phyloP scores from a whole-genome alignment of 495 filamentous ascomycete species.

The Penicillium maclennaniae region DNA sequence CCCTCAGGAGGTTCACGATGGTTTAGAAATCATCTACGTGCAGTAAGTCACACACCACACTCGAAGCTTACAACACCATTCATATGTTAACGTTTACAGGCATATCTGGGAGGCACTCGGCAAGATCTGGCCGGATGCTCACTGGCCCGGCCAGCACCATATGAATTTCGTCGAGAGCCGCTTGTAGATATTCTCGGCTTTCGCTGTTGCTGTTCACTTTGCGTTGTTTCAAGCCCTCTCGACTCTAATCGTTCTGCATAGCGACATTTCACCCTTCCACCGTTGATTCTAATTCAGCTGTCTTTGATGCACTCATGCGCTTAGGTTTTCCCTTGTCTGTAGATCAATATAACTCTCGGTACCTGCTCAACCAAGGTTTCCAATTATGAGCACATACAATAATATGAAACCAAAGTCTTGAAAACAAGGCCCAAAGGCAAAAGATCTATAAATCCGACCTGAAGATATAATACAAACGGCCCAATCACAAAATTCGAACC shows the following conservation, averaged over 20 bases:
- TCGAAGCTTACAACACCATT: neutral
- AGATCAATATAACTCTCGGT: slow-evolving; percentile 6
- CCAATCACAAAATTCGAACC: neutral
- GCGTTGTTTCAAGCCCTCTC: slow-evolving; percentile 2
- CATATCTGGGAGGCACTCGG: slow-evolving; percentile 88
- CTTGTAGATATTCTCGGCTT: slow-evolving; percentile 34
- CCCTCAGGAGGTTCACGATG: slow-evolving; percentile 83
- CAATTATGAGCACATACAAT: neutral
- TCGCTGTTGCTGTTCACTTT: neutral
- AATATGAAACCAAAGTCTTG: neutral
- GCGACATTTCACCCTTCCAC: slow-evolving; percentile 15
- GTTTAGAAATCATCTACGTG: slow-evolving; percentile 84
- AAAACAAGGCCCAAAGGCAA: neutral
- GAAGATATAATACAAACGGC: slow-evolving; percentile 12
- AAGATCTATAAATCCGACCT: slow-evolving; percentile 6
- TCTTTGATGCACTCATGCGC: slow-evolving; percentile 6
- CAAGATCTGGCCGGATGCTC: slow-evolving; percentile 77
- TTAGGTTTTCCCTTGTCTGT: slow-evolving; percentile 9
- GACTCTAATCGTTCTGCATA: slow-evolving; percentile 23
- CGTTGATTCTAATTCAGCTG: slow-evolving; percentile 10
- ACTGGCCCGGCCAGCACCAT: slow-evolving; percentile 70
- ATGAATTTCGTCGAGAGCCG: slow-evolving; percentile 60
- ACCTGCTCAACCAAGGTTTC: neutral
- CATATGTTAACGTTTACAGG: slow-evolving; percentile 36
- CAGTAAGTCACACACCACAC: slow-evolving; percentile 51